Evolutionary conservation across 2,329 filamentous ascomycete genomes (phyloP), one percentile per base, ranked within the genome.

Genomic region (Dactylellina haptotyla): DNA sequence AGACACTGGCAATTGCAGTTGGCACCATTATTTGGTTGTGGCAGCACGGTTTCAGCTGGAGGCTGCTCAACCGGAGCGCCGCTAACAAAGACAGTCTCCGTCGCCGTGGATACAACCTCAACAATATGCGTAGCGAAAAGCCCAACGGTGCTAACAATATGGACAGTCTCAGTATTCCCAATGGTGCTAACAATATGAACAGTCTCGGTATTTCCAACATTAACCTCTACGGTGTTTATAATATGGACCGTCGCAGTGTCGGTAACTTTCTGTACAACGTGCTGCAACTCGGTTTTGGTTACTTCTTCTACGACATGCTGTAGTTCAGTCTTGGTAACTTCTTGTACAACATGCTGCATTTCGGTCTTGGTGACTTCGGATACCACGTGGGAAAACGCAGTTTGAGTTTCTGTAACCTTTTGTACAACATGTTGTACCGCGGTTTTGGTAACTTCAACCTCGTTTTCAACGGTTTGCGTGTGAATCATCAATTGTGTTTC

Each of bases 1-100:
- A 62, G 30, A 28, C 69, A 73, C 48, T 73, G 69, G 39, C 69
- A 73, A 16, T 66, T 56, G 30, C 69, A 73, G 16, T 53, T 39
- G 25, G 26, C 64, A n/a, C 41, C 41, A 39, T 54, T 48, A 28
- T 48, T 61, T 5, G 26, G 20, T 34, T 46, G 66, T 3, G 69
- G 69, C 5, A 37, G 41, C 14, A 51, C 56, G 10, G 26, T 56
- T 26, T 32, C 16, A 30, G 37, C 46, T 46, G 62, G 62, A 39
- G 61, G 54, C 23, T 53, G 28, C 25, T 59, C 30, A 14, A 72
- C 37, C 39, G 66, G 66, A 8, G 66, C 58, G 12, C 66, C 66
- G 48, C 54, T 73, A 20, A 72, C 59, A 18, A 48, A 64, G 28
- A 73, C 6, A 18, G 65, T 70, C 3, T 48, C 28, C 0, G 66